Evolutionary conservation across 768 basidiomycete genomes (phyloP), one percentile per base, ranked within the genome.

Genomic region (Kwoniella bestiolae): DNA sequence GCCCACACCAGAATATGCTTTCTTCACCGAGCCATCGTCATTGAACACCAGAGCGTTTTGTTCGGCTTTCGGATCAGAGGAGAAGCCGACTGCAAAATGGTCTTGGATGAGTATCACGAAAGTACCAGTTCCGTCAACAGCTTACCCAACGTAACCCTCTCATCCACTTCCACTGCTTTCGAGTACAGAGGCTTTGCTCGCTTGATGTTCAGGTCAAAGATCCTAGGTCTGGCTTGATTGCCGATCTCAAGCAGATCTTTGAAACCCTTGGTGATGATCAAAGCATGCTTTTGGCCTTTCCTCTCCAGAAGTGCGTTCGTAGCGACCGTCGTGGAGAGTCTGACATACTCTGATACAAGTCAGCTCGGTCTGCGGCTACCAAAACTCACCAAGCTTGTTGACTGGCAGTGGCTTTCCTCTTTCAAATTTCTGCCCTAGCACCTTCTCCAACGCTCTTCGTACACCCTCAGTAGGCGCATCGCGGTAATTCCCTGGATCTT

Each of bases 391-490:
- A 14, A 80, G 70, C 68, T 78, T 74, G 44, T 72, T 59, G 12
- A 71, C 68, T 18, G 87, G 85, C 18, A 96, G 83, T 6, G 86
- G 83, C 7, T 81, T 74, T 3, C 89, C 89, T 59, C 94, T 84
- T 1, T 87, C 85, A 59, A 94, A 89, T 66, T 82, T 83, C 60
- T 87, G 79, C 2, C 89, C 89, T 0, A 88, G 90, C 0, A 90
- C 87, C 7, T 84, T 84, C 82, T 96, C 93, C 3, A 98, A 80
- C 2, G 95, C 86, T 16, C 95, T 85, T 8, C 95, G 84, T 66
- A 94, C 92, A 1, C 93, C 94, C 80, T 97, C 94, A 0, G 93
- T 95, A 0, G 94, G 94, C 0, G 94, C 94, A 82, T 96, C 94
- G 2, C 82, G 81, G 80, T 98, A 98, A 51, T 79, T 79, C 18